phyloP scores from a whole-genome alignment of 2,329 filamentous ascomycete species.

The Claviceps citrina region DNA sequence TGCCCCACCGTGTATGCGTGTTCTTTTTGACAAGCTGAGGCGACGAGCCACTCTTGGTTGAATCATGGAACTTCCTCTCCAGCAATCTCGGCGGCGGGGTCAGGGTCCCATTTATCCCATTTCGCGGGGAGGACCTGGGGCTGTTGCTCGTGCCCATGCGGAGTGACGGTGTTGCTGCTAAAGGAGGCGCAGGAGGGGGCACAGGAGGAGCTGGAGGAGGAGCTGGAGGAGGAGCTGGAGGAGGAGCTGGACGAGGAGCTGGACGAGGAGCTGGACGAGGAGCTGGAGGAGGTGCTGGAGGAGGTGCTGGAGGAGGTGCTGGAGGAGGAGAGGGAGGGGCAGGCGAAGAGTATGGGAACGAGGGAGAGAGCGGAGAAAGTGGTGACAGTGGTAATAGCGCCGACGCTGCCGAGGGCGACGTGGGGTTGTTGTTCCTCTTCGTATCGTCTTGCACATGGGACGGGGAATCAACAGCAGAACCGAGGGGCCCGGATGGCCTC shows the following conservation, averaged over 20 bases:
- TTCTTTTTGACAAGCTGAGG: neutral
- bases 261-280: neutral
- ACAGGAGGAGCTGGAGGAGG: neutral
- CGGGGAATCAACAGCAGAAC: neutral
- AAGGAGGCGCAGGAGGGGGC: neutral
- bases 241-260: neutral
- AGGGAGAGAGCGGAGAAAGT: neutral
- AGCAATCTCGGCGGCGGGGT: constrained; percentile 4
- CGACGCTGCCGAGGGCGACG: neutral
- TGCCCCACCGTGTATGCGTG: constrained; percentile 4
- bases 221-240: neutral
- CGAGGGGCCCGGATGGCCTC: neutral
- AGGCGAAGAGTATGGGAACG: no score
- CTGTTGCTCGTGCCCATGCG: neutral
- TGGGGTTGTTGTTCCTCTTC: neutral
- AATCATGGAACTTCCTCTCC: constrained; percentile 3
- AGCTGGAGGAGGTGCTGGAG: neutral
- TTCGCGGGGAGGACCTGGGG: neutral
- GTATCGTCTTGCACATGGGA: neutral
- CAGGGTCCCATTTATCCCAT: neutral
- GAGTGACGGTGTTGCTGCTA: neutral
- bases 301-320: neutral
- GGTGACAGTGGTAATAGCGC: neutral
- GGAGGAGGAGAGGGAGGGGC: neutral
- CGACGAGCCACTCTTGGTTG: constrained; percentile 2